Conservation (phyloP, 1,284 basidiomycete genomes). For the Sphagnurus paluster region DNA sequence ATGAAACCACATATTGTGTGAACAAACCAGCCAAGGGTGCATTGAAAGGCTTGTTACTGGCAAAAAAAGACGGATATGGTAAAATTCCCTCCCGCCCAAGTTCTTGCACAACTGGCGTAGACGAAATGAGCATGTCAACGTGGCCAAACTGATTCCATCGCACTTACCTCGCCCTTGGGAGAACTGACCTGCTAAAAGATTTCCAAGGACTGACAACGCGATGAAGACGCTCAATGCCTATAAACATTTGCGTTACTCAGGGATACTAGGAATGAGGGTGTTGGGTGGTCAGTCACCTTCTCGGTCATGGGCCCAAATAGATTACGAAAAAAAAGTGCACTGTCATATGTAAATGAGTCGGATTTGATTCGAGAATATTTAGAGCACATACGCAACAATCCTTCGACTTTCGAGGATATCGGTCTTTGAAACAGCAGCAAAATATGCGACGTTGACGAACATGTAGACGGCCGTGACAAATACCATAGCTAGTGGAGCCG, state of each 20-base stretch:
- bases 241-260: background rate
- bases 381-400: constrained; percentile 55
- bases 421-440: constrained; percentile 62
- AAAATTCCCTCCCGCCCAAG: constrained; percentile 66
- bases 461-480: constrained; percentile 57
- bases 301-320: constrained; percentile 61
- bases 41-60: constrained; percentile 63
- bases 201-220: constrained; percentile 62
- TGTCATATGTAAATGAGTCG: constrained; percentile 22
- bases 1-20: constrained; percentile 55
- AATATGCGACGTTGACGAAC: constrained; percentile 67
- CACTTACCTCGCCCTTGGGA: constrained; percentile 61
- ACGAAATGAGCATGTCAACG: background rate
- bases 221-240: constrained; percentile 62
- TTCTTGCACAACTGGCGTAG: constrained; percentile 60
- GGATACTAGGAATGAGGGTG: background rate
- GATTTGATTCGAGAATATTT: background rate
- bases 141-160: background rate
- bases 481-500: constrained; percentile 62
- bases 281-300: constrained; percentile 38
- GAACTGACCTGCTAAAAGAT: constrained; percentile 61
- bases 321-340: constrained; percentile 69
- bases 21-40: constrained; percentile 60
- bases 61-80: constrained; percentile 60
- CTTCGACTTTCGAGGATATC: constrained; percentile 63